Evolutionary conservation across 805 yeast species (phyloP).

Genomic region (Soucietia sequanensis): DNA sequence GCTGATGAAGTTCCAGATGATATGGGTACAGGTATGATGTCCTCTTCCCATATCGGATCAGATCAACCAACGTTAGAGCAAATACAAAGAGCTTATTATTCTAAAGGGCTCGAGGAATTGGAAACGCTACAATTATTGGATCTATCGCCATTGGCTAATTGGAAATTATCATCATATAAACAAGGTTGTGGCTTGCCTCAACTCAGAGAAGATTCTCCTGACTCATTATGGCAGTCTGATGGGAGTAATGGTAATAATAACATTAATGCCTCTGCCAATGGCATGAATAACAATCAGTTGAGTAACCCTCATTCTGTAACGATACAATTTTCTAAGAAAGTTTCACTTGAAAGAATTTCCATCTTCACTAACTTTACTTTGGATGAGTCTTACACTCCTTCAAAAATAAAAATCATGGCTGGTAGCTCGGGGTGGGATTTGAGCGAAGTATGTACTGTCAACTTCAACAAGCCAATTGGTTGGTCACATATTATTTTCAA

Average conservation of each 20-base stretch:
- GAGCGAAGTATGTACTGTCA: slow-evolving; percentile 59
- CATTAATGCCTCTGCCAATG: slow-evolving; percentile 13
- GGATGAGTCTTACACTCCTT: slow-evolving; percentile 95
- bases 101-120: slow-evolving; percentile 51
- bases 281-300: slow-evolving; percentile 30
- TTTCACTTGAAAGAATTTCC: slow-evolving; percentile 64
- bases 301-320: slow-evolving; percentile 81
- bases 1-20: slow-evolving; percentile 10
- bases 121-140: slow-evolving; percentile 65
- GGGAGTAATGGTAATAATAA: slow-evolving; percentile 49
- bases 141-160: slow-evolving; percentile 75
- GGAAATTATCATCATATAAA: slow-evolving; percentile 80
- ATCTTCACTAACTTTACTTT: slow-evolving; percentile 65
- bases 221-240: slow-evolving; percentile 90
- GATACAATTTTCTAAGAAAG: slow-evolving; percentile 76
- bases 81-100: slow-evolving; percentile 38
- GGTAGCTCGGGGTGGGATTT: slow-evolving; percentile 75
- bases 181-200: slow-evolving; percentile 70
- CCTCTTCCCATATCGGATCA: slow-evolving; percentile 7
- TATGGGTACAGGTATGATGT: slow-evolving; percentile 11
- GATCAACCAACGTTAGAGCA: slow-evolving; percentile 41
- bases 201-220: slow-evolving; percentile 70
- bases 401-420: slow-evolving; percentile 58
- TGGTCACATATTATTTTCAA: slow-evolving; percentile 71
- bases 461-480: slow-evolving; percentile 66